phyloP scores from a whole-genome alignment of 169 alveolate genomes.

The Plasmodium relictum region DNA sequence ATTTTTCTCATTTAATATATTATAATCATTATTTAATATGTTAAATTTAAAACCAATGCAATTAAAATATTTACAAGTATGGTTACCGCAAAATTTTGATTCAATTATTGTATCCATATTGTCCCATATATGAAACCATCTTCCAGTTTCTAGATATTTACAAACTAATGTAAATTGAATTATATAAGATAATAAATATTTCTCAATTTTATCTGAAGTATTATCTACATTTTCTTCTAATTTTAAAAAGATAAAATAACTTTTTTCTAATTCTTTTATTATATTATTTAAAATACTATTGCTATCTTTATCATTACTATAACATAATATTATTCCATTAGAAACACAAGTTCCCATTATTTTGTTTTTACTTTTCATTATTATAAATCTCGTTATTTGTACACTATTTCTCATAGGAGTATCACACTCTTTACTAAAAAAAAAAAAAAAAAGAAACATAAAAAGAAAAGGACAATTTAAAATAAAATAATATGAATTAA shows the following conservation, averaged over 20 bases:
- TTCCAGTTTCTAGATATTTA: conserved; percentile 58
- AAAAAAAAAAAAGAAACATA: background rate
- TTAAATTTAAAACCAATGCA: conserved; percentile 64
- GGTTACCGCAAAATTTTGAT: conserved; percentile 57
- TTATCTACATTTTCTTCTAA: conserved; percentile 2
- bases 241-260: conserved; percentile 20
- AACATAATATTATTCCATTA: conserved; percentile 37
- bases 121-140: conserved; percentile 72
- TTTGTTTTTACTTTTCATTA: conserved; percentile 51
- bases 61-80: conserved; percentile 51
- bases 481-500: too few relatives aligned
- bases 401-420: conserved; percentile 53
- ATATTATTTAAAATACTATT: conserved; percentile 5
- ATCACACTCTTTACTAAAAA: conserved; percentile 26
- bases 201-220: conserved; percentile 18
- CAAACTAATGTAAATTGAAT: conserved; percentile 67
- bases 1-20: conserved; percentile 16
- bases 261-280: conserved; percentile 19
- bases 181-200: conserved; percentile 37
- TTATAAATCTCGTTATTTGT: conserved; percentile 58
- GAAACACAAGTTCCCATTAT: conserved; percentile 74
- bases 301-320: conserved; percentile 45
- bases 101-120: conserved; percentile 62
- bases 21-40: conserved; percentile 45
- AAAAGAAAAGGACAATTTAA: background rate